Base-by-base conservation (phyloP, 306 rosid genomes). In the Trifolium subterraneum region DNA sequence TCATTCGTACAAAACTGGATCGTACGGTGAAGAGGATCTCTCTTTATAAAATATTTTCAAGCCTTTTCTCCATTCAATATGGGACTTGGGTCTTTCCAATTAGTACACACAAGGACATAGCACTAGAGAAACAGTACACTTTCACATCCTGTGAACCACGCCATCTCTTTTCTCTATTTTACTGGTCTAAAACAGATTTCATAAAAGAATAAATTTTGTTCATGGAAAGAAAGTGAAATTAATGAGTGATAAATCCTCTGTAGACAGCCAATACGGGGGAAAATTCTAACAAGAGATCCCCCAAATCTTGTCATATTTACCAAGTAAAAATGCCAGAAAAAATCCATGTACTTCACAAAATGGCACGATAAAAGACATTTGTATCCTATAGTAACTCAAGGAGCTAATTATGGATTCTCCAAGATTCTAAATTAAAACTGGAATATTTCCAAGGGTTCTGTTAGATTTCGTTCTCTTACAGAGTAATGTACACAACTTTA, bases 381-480 rank as follows among this genome's bases (percentile, higher is more conserved):
- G 16, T 47, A 42, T 48, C 42, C 7, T 45, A 45, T 15, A 44
- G 58, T 25, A 25, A 42, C 56, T 67, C 16, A 22, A 41, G 19
- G 55, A 66, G 38, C 13, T 41, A 23, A 39, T 66, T 19, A 18
- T 41, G 14, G 33, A 66, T 44, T 42, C 36, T 44, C 38, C 38
- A 66, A 23, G 56, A 66, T 66, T 66, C 55, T 42, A 66, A 66
- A 66, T 22, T 42, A 25, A 25, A n/a, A 68, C 59, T 47, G 8
- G 23, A 48, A 16, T 42, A 27, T 47, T 14, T 48, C 11, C 27
- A 15, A 47, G 27, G 25, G 20, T 68, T 67, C 15, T 22, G 39
- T 18, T 48, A 29, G 11, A 12, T n/a, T 27, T 4, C 9, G 27
- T 47, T 47, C 23, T n/a, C 25, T 11, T 41, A 23, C 3, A 23